A percentile compares a stretch with the other conserved stretches of the same genome.
phyloP scores from a whole-genome alignment of 352 stramenopile genomes.

The Globisporangium polare region DNA sequence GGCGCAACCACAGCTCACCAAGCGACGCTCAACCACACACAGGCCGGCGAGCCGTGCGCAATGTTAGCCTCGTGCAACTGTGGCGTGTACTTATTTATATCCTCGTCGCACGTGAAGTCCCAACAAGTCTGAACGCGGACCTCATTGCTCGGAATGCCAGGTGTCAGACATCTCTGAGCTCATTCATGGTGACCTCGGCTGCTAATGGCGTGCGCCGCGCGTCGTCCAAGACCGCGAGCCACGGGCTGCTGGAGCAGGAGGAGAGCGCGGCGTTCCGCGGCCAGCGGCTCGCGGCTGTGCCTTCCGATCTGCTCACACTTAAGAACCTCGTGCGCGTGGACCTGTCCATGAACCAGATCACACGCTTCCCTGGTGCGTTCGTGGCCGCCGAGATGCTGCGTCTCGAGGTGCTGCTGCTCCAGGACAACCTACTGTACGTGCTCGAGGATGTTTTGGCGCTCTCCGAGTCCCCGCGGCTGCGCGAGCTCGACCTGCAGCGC shows the following conservation, averaged over 20 bases:
- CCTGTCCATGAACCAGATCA: conserved; percentile 56
- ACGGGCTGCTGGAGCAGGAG: conserved; percentile 22
- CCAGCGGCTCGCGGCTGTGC: conserved; percentile 31
- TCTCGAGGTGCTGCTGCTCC: conserved; percentile 49
- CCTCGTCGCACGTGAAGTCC: neutral
- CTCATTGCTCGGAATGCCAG: too few relatives aligned
- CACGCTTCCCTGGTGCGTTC: conserved; percentile 46
- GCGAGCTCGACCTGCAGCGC: conserved; percentile 44
- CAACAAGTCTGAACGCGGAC: neutral
- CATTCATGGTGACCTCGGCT: neutral
- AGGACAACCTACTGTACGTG: conserved; percentile 52
- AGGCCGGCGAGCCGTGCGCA: neutral
- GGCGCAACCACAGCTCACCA: too few relatives aligned
- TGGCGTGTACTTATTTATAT: neutral
- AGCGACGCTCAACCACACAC: too few relatives aligned
- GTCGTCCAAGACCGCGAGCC: neutral
- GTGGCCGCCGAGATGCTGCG: conserved; percentile 36
- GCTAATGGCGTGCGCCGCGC: neutral
- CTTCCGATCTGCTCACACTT: conserved; percentile 44
- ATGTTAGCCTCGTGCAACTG: conserved; percentile 4
- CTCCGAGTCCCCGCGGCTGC: conserved; percentile 33
- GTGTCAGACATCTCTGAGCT: neutral
- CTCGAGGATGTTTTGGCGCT: conserved; percentile 66
- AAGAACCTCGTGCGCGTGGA: conserved; percentile 51
- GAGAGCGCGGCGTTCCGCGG: conserved; percentile 35